Base-by-base conservation (phyloP, 257 asterid genomes). In the Solanum pennellii region DNA sequence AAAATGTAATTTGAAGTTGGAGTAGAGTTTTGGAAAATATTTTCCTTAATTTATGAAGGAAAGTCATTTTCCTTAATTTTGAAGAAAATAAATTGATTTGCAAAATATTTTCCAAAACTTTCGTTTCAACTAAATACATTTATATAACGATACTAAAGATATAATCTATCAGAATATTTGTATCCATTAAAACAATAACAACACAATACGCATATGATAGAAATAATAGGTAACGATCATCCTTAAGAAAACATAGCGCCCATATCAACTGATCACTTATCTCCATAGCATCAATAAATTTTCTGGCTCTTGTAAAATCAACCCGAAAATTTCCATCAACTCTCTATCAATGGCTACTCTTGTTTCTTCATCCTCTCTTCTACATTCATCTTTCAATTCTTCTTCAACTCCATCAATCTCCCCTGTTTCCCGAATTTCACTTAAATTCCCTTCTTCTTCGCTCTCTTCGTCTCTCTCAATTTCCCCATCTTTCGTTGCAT, bases 271-370 rank as follows among this genome's bases (percentile, higher is more conserved):
- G 44, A 47, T 49, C 71, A 16, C 69, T 49, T 82, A 80, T 47
- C 42, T 27, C 29, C 44, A 80, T 10, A 47, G 25, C 49, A 87
- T 85, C 87, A 90, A 87, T 16, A 87, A 27, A 82, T 44, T 27
- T 71, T 84, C 35, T 87, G 90, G 88, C 79, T 74, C 49, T 84
- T 68, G 6, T 85, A 85, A 85, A 56, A 25, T 79, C n/a, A 79
- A 27, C 41, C 29, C 1, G 33, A 65, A 56, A 56, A 18, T 65
- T 62, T 11, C 59, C 86, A 62, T 21, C 29, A 88, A 83, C 11
- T 56, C 52, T 73, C 91, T 59, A 42, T 75, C 92, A 90, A 96
- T 96, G 99, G 98, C 99, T 76, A 86, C 98, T 89, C 91, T 94
- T 89, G 56, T 91, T 85, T 89, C 95, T 75, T 87, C 95, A 76